Conservation (phyloP, 371 early-diverging fungal species). For the Apophysomyces ossiformis region DNA sequence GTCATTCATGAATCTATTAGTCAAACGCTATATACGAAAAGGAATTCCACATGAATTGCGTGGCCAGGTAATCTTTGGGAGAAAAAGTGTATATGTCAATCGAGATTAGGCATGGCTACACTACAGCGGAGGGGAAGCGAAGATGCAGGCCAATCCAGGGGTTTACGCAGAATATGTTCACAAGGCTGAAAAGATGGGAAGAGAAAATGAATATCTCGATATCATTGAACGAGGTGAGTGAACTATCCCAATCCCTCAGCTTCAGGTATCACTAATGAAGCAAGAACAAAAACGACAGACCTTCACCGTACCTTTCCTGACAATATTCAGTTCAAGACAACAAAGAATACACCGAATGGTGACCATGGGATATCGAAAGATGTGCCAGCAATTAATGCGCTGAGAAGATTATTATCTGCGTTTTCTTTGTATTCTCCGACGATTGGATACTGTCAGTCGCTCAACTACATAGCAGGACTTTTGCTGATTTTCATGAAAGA, state of each 20-base stretch:
- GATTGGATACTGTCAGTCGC: slow-evolving; percentile 90
- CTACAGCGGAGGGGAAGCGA: slow-evolving; percentile 82
- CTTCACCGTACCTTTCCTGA: slow-evolving; percentile 86
- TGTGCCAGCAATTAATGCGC: slow-evolving; percentile 63
- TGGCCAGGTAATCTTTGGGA: slow-evolving; percentile 56
- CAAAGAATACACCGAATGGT: slow-evolving; percentile 30
- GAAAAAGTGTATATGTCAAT: slow-evolving; percentile 1
- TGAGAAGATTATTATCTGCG: slow-evolving; percentile 74
- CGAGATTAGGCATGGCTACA: slow-evolving; percentile 72
- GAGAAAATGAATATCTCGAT: slow-evolving; percentile 70
- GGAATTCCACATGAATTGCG: slow-evolving; percentile 83
- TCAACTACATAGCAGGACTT: slow-evolving; percentile 86
- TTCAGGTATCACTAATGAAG: no score
- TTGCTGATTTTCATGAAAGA: slow-evolving; percentile 76
- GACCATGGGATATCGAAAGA: slow-evolving; percentile 31
- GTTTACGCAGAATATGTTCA: slow-evolving; percentile 61
- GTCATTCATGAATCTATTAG: slow-evolving; percentile 26
- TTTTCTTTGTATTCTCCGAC: slow-evolving; percentile 67
- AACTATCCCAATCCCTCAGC: background rate
- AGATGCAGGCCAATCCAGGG: slow-evolving; percentile 62
- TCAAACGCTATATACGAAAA: slow-evolving; percentile 82
- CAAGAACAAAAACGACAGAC: slow-evolving; percentile 39
- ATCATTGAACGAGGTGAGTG: slow-evolving; percentile 69
- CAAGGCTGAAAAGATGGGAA: slow-evolving; percentile 56
- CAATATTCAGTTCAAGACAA: slow-evolving; percentile 66